Evolutionary conservation across 441 rosid genomes (phyloP), one percentile per base, ranked within the genome.

Genomic region (Jatropha podagrica): DNA sequence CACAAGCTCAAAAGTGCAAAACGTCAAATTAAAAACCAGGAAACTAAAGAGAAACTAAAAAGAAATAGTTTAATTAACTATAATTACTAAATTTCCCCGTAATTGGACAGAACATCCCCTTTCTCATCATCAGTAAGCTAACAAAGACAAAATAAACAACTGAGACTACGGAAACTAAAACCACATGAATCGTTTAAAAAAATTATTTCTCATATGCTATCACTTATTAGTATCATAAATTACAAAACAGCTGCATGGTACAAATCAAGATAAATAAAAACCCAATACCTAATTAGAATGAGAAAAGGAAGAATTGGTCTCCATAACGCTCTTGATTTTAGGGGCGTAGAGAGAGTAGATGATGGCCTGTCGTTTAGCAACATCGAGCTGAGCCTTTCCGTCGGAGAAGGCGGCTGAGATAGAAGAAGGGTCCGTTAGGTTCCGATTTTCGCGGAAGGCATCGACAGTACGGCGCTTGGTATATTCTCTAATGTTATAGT

Each of bases 401-500:
- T 88, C 89, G 61, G 80, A 75, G 79, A 79, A 89, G 12, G 91
- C 95, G 38, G 88, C 83, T 41, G 77, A 62, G 44, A 88, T 81
- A 6, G 89, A 78, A 5, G 81, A 41, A 12, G 85, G 77, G 20
- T 92, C 93, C 7, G 86, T 74, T 64, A 92, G 84, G 64, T 54
- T 68, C 79, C 70, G 74, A 87, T 82, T 85, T 65, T 61, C 58
- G 27, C 90, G 92, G 81, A 92, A 94, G 20, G 85, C 92, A 79
- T 91, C 94, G 74, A 82, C 26, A 55, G 91, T 75, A 64, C 93
- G 90, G 48, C 94, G 92, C 83, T 84, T 94, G 17, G 86, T 40
- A 82, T 94, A 94, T 86, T 89, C 97, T 71, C 97, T 78, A 66
- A 92, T 76, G 92, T 94, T 92, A 87, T 92, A 94, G 78, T 94